These are phyloP conservation scores for Claviceps africana DNA, from an alignment of 2,329 filamentous ascomycete species.

Conservation along the genomic window DNA sequence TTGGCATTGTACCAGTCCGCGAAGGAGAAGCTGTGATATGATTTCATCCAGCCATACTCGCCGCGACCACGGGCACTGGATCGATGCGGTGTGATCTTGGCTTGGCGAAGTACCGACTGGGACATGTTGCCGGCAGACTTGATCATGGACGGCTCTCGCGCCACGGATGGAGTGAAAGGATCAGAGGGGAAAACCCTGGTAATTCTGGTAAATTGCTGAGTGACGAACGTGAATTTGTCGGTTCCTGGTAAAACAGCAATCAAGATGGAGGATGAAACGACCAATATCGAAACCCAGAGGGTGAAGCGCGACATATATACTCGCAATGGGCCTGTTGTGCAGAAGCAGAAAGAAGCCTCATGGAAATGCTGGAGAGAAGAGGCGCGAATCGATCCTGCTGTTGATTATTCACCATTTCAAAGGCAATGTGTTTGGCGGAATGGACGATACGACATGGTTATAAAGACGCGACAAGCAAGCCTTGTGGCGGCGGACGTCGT, in stretches of 20 bases:
- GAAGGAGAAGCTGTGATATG: conserved; percentile 78
- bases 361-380: not conserved
- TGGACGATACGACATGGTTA: conserved; percentile 5
- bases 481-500: not conserved
- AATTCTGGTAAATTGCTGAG: conserved; percentile 6
- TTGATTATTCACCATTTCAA: not conserved
- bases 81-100: conserved; percentile 60
- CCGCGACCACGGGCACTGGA: conserved; percentile 60
- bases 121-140: conserved; percentile 39
- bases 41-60: conserved; percentile 78
- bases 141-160: conserved; percentile 15
- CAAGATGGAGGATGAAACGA: conserved; percentile 24
- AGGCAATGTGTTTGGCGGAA: not conserved
- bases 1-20: conserved; percentile 54
- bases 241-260: conserved; percentile 14
- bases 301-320: conserved; percentile 27
- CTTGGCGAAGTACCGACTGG: conserved; percentile 44
- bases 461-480: not conserved
- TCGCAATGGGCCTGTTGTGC: not conserved
- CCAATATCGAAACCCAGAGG: conserved; percentile 20
- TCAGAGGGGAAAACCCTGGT: conserved; percentile 1
- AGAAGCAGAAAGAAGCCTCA: conserved; percentile 15
- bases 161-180: not conserved
- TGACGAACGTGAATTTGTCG: conserved; percentile 5
- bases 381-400: conserved; percentile 5